phyloP scores from a whole-genome alignment of 352 stramenopile species.

The Halophytophthora batemanensis region DNA sequence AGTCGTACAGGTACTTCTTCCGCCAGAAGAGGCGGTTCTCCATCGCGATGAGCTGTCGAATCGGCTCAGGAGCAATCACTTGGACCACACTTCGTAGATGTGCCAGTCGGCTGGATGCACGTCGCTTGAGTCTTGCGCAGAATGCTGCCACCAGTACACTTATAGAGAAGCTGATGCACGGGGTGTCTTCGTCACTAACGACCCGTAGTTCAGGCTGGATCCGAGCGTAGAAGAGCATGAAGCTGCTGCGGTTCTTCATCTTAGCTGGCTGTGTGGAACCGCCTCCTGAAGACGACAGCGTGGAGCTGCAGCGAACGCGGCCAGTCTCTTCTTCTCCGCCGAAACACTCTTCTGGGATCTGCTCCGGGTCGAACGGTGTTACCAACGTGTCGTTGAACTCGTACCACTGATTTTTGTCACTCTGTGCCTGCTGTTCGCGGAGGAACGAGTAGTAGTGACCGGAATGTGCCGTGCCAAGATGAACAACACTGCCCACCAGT shows the following conservation, averaged over 20 bases:
- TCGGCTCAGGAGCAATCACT: slow-evolving; percentile 66
- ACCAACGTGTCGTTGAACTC: slow-evolving; percentile 89
- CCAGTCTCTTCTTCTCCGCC: slow-evolving; percentile 40
- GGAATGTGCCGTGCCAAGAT: slow-evolving; percentile 85
- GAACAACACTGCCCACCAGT: slow-evolving; percentile 83
- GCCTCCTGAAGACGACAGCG: slow-evolving; percentile 14
- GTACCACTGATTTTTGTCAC: slow-evolving; percentile 58
- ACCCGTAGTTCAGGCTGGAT: slow-evolving; percentile 38
- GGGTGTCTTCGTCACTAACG: slow-evolving; percentile 12
- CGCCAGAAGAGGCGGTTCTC: slow-evolving; percentile 87
- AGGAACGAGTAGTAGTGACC: slow-evolving; percentile 91
- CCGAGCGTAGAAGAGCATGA: slow-evolving; percentile 86
- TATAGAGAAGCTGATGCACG: slow-evolving; percentile 23
- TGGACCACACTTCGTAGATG: slow-evolving; percentile 42
- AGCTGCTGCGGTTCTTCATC: slow-evolving; percentile 85
- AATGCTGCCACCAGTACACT: slow-evolving; percentile 37
- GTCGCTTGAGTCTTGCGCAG: slow-evolving; percentile 34
- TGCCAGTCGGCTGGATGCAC: slow-evolving; percentile 28
- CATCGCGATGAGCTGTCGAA: slow-evolving; percentile 70
- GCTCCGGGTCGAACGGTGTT: slow-evolving; percentile 61
- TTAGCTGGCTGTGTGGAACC: slow-evolving; percentile 19
- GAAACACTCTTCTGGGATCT: slow-evolving; percentile 78
- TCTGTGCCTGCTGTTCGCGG: slow-evolving; percentile 47
- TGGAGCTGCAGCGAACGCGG: slow-evolving; percentile 17
- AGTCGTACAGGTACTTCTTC: slow-evolving; percentile 83